A percentile compares a stretch with the other conserved stretches of the same genome.
These are phyloP conservation scores for Exophiala oligosperma DNA, from an alignment of 2,329 filamentous ascomycete species.

Conservation along the genomic window DNA sequence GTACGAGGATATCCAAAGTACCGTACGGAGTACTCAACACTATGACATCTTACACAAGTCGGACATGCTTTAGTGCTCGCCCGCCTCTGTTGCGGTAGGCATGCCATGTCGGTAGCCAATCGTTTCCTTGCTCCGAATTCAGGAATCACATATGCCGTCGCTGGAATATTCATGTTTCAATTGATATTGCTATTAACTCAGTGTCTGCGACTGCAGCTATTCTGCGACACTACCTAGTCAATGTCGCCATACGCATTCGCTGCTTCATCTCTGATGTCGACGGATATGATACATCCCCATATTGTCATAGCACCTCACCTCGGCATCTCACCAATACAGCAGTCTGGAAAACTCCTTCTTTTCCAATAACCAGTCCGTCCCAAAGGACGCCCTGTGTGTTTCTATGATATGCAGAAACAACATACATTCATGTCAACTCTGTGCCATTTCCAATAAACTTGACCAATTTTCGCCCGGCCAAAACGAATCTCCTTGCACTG, in stretches of 20 bases:
- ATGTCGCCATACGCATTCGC: constrained; percentile 10
- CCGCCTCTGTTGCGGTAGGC: too few relatives aligned
- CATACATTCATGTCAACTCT: constrained; percentile 14
- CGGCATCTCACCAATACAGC: constrained; percentile 1
- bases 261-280: constrained; percentile 10
- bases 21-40: too few relatives aligned
- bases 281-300: constrained; percentile 12
- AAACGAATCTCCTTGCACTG: not conserved
- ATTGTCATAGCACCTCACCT: not conserved
- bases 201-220: constrained; percentile 10
- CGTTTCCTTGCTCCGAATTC: too few relatives aligned
- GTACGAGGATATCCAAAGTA: not conserved
- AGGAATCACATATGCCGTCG: too few relatives aligned
- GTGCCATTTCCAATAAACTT: constrained; percentile 17
- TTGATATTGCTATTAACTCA: constrained; percentile 7
- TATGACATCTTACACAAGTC: too few relatives aligned
- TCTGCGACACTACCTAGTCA: constrained; percentile 16
- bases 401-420: constrained; percentile 23
- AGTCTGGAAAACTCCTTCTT: not conserved
- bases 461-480: constrained; percentile 17
- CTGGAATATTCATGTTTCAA: not conserved
- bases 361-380: constrained; percentile 10
- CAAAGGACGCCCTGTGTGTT: constrained; percentile 8
- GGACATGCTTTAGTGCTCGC: too few relatives aligned
- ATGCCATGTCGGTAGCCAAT: too few relatives aligned